These are phyloP conservation scores for Tylopilus subfusipes DNA, from an alignment of 768 basidiomycete genomes.

Conservation along the genomic window DNA sequence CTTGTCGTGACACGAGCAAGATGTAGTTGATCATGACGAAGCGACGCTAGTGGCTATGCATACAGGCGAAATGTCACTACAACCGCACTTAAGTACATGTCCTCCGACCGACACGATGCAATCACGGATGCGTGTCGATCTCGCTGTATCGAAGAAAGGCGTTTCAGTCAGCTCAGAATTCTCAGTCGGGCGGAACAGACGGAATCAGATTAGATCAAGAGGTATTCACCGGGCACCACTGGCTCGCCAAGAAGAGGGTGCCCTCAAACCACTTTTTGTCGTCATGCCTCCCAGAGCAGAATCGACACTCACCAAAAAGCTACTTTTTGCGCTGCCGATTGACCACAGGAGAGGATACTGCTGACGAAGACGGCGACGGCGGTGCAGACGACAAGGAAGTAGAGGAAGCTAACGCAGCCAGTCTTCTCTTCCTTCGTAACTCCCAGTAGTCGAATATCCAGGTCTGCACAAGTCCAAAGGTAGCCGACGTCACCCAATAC, in stretches of 20 bases:
- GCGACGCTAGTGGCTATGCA: constrained; percentile 26
- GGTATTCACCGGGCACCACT: constrained; percentile 54
- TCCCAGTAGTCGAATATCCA: constrained; percentile 71
- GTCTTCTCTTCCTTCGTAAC: constrained; percentile 34
- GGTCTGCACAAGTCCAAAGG: constrained; percentile 70
- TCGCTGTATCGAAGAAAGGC: neutral
- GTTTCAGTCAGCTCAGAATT: constrained; percentile 11
- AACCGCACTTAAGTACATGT: neutral
- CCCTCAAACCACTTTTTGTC: constrained; percentile 72
- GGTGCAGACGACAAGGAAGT: neutral
- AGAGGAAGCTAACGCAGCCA: constrained; percentile 1
- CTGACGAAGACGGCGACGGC: neutral
- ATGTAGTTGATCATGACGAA: constrained; percentile 83
- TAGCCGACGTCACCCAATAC: constrained; percentile 77
- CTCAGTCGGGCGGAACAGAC: neutral
- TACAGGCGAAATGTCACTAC: neutral
- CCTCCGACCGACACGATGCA: neutral
- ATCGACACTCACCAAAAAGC: constrained; percentile 16
- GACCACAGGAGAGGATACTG: neutral
- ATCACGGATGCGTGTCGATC: too few relatives aligned
- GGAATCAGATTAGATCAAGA: constrained; percentile 94
- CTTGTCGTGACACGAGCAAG: constrained; percentile 91
- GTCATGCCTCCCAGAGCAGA: constrained; percentile 47
- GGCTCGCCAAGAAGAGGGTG: constrained; percentile 43
- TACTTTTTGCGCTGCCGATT: constrained; percentile 14